Evolutionary conservation across 495 filamentous ascomycete genomes (phyloP).

Genomic region (Penicillium simplicissimum): DNA sequence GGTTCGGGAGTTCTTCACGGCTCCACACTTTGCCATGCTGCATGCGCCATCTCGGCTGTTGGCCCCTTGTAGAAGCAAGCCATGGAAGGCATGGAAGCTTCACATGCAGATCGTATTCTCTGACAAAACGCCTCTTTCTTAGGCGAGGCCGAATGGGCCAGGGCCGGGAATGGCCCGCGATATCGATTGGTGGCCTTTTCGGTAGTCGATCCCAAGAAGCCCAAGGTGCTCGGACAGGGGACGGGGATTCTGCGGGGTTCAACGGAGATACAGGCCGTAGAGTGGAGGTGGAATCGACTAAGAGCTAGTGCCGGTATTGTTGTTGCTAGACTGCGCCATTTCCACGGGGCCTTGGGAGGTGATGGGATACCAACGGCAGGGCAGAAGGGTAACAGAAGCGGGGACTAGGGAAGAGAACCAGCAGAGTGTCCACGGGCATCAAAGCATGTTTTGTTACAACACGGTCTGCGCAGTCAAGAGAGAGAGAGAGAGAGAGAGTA

Average conservation of each 20-base stretch:
- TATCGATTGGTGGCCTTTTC: constrained; percentile 17
- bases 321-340: background rate
- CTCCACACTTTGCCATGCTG: constrained; percentile 11
- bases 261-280: background rate
- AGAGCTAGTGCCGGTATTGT: background rate
- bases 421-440: background rate
- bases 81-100: constrained; percentile 2
- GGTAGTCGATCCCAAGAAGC: background rate
- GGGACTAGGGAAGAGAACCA: background rate
- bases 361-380: background rate
- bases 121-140: constrained; percentile 14
- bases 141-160: constrained; percentile 7
- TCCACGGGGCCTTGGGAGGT: background rate
- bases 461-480: no score
- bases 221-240: constrained; percentile 18
- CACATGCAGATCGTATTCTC: constrained; percentile 13
- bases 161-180: background rate
- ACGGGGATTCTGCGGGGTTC: constrained; percentile 26
- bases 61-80: background rate
- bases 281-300: background rate
- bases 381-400: background rate
- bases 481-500: no score
- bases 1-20: constrained; percentile 16
- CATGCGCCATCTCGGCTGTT: constrained; percentile 5
- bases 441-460: no score